Conservation (phyloP, 2,329 filamentous ascomycete genomes). For the Paracamarosporium sp. region DNA sequence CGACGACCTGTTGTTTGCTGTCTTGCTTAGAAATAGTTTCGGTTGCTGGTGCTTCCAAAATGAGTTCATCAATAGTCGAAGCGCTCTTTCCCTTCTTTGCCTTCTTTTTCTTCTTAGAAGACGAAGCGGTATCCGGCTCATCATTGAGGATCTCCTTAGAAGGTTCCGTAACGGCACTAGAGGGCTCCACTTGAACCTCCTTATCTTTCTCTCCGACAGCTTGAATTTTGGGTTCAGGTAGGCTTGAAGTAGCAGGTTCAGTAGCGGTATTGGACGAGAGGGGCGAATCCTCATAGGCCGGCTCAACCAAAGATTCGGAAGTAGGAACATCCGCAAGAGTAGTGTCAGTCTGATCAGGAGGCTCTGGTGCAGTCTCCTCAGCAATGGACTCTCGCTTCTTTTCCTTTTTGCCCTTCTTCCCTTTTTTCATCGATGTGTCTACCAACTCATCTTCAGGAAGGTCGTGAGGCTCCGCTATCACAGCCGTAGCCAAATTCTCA, state of each 20-base stretch:
- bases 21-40: slow-evolving; percentile 3
- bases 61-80: slow-evolving; percentile 20
- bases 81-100: slow-evolving; percentile 32
- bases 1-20: neutral
- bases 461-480: slow-evolving; percentile 8
- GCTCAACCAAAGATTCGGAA: neutral
- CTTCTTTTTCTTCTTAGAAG: slow-evolving; percentile 33
- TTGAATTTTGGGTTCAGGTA: neutral
- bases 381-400: slow-evolving; percentile 19
- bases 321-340: neutral
- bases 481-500: neutral
- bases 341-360: neutral
- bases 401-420: slow-evolving; percentile 23
- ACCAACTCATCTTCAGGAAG: slow-evolving; percentile 13
- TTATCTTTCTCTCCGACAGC: neutral
- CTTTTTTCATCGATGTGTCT: slow-evolving; percentile 15
- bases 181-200: slow-evolving; percentile 7
- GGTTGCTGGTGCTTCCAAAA: neutral
- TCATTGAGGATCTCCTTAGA: slow-evolving; percentile 8
- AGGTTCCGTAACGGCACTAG: neutral
- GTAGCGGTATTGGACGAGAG: neutral
- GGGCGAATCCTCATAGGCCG: slow-evolving; percentile 9
- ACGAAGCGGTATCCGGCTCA: slow-evolving; percentile 11
- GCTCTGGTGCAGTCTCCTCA: slow-evolving; percentile 16
- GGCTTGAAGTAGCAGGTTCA: neutral